Conservation (phyloP, 2,329 filamentous ascomycete species). For the Dactylella cylindrospora region DNA sequence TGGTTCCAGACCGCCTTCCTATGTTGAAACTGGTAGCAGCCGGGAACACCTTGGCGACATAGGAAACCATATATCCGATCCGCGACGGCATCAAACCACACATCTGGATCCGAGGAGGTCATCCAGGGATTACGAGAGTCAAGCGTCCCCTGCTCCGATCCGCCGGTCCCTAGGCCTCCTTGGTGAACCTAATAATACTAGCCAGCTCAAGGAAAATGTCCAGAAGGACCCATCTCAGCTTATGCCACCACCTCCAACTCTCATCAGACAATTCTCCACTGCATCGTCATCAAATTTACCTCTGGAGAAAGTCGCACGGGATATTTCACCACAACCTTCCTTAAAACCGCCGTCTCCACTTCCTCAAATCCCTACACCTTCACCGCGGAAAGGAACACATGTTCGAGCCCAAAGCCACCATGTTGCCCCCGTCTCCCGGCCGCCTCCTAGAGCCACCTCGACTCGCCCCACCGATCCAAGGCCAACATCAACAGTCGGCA, state of each 20-base stretch:
- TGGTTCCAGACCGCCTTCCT: conserved; percentile 19
- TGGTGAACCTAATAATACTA: conserved; percentile 9
- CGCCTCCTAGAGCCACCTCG: conserved; percentile 18
- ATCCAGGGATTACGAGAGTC: conserved; percentile 17
- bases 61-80: conserved; percentile 9
- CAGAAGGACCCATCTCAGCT: conserved; percentile 28
- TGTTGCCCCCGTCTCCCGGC: conserved; percentile 9
- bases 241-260: conserved; percentile 32
- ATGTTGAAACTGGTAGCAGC: conserved; percentile 9
- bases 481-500: conserved; percentile 31
- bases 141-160: conserved; percentile 24
- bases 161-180: conserved; percentile 31
- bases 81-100: conserved; percentile 20
- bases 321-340: conserved; percentile 11
- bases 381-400: conserved; percentile 35
- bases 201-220: conserved; percentile 9
- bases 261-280: conserved; percentile 26
- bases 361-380: conserved; percentile 33
- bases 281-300: conserved; percentile 6
- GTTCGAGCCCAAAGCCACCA: conserved; percentile 31
- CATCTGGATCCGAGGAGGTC: conserved; percentile 4
- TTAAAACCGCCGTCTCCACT: conserved; percentile 28
- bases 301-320: neutral
- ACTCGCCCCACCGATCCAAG: conserved; percentile 27
- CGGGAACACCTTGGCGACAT: conserved; percentile 10